Evolutionary conservation across 1,284 basidiomycete species (phyloP).

Genomic region (Pascua sp.): DNA sequence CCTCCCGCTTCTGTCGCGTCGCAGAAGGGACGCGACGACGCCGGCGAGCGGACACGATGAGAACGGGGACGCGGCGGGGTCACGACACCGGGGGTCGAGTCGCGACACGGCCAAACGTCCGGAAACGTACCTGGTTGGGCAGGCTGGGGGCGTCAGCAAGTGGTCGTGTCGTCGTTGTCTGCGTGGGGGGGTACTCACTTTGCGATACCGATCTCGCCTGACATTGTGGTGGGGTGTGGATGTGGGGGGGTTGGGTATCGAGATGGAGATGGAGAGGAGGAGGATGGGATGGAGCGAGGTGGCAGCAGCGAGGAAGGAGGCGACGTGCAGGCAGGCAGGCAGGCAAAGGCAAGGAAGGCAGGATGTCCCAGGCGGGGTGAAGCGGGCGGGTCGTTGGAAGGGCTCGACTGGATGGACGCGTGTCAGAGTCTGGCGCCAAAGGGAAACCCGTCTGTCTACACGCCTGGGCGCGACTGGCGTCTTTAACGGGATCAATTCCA

Average conservation of each 20-base stretch:
- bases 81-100: not conserved
- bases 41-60: too few relatives aligned
- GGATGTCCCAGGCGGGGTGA: too few relatives aligned
- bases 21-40: too few relatives aligned
- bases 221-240: conserved; percentile 31
- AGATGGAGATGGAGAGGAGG: conserved; percentile 1
- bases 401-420: too few relatives aligned
- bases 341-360: too few relatives aligned
- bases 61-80: not conserved
- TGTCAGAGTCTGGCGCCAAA: too few relatives aligned
- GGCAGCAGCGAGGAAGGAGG: not conserved
- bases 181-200: conserved; percentile 41
- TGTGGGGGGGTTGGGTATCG: conserved; percentile 11
- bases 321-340: too few relatives aligned
- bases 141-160: conserved; percentile 64
- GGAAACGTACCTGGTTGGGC: conserved; percentile 80
- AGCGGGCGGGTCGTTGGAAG: too few relatives aligned
- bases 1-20: too few relatives aligned
- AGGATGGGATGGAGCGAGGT: not conserved
- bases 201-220: conserved; percentile 51
- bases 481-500: too few relatives aligned
- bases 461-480: too few relatives aligned
- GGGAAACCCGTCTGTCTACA: too few relatives aligned
- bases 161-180: not conserved
- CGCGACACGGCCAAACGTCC: not conserved